Percentiles rank a stretch among this genome's conserved stretches.
These are phyloP conservation scores for Coemansia sp. DNA, from an alignment of 371 early-diverging fungal genomes.

Conservation along the genomic window DNA sequence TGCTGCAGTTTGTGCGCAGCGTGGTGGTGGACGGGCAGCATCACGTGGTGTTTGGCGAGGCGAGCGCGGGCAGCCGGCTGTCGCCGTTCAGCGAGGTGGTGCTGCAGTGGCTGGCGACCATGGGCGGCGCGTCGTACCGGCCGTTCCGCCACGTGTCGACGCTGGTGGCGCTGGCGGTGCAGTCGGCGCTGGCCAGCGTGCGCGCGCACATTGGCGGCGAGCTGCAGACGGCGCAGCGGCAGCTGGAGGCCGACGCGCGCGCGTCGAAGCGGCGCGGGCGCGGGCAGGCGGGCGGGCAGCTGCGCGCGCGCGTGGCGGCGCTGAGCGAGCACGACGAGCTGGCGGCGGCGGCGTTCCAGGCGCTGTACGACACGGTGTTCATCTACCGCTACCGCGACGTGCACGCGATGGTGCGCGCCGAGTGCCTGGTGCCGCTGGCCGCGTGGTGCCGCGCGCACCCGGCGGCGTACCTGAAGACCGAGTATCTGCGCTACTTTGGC, in stretches of 20 bases:
- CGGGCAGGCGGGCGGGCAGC: constrained; percentile 25
- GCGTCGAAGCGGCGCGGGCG: constrained; percentile 38
- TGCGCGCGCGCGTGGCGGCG: constrained; percentile 52
- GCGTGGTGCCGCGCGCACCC: constrained; percentile 73
- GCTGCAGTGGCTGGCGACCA: constrained; percentile 59
- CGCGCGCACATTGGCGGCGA: constrained; percentile 61
- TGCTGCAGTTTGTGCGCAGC: constrained; percentile 61
- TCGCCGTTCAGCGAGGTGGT: constrained; percentile 57
- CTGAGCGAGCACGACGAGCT: constrained; percentile 50
- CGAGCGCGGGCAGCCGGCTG: constrained; percentile 26
- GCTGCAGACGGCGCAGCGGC: constrained; percentile 63
- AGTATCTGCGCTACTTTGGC: constrained; percentile 78
- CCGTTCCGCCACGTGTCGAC: constrained; percentile 92
- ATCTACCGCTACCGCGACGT: constrained; percentile 87
- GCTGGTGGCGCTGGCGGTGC: constrained; percentile 61
- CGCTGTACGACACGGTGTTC: constrained; percentile 78
- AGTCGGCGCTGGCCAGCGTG: constrained; percentile 63
- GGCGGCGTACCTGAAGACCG: constrained; percentile 66
- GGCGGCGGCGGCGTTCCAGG: constrained; percentile 55
- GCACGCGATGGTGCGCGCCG: constrained; percentile 78
- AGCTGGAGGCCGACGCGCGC: constrained; percentile 57
- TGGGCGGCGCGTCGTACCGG: constrained; percentile 70
- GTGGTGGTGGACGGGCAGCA: constrained; percentile 64
- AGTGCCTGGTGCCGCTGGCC: constrained; percentile 78
- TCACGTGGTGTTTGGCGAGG: constrained; percentile 60